A percentile compares a stretch with the other conserved stretches of the same genome.
phyloP scores from a whole-genome alignment of 495 filamentous ascomycete species.

The Sordaria brevicollis region DNA sequence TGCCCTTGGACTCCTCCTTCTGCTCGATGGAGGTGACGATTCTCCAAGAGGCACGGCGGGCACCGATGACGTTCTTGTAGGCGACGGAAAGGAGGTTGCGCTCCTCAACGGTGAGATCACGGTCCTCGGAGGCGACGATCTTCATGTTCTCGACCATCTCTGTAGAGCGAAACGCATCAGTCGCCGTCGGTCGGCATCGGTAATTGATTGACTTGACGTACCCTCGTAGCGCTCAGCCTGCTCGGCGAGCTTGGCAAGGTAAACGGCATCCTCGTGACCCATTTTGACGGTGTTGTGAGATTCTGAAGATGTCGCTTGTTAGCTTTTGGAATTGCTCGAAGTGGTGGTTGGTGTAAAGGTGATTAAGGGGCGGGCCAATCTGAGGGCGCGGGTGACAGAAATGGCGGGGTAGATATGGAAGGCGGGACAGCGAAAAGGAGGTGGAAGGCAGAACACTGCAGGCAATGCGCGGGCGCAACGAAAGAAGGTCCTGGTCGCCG shows the following conservation, averaged over 20 bases:
- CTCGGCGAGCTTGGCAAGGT: conserved; percentile 99
- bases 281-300: conserved; percentile 50
- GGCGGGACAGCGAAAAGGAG: neutral
- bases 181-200: neutral
- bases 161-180: conserved; percentile 32
- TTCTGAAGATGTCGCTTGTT: conserved; percentile 14
- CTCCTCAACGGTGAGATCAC: conserved; percentile 98
- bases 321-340: conserved; percentile 14
- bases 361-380: conserved; percentile 5
- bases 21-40: conserved; percentile 99
- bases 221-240: conserved; percentile 99
- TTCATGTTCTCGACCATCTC: conserved; percentile 99
- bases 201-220: conserved; percentile 37
- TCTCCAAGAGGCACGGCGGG: conserved; percentile 97
- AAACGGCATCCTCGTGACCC: conserved; percentile 99
- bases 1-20: conserved; percentile 99
- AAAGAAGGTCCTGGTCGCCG: neutral
- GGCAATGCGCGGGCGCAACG: neutral
- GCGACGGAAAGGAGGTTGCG: conserved; percentile 97
- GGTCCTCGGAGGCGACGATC: conserved; percentile 89
- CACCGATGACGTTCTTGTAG: conserved; percentile 99
- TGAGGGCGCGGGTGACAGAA: neutral
- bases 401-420: neutral
- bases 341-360: conserved; percentile 8
- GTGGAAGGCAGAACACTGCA: neutral